Base-by-base conservation (phyloP, 345 rosid genomes). In the Crucihimalaya himalaica region DNA sequence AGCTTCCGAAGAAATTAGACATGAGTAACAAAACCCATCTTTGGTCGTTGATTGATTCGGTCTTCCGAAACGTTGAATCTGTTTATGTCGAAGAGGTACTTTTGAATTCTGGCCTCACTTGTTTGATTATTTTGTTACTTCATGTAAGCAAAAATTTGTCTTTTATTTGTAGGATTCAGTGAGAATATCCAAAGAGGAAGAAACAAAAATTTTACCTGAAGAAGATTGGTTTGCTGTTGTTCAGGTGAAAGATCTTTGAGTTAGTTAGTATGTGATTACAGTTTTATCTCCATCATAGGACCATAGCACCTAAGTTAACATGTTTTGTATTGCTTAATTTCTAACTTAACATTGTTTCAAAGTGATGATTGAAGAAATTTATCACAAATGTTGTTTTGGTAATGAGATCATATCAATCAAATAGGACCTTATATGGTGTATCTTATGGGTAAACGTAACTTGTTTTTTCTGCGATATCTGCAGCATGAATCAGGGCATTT, bases 401-500 rank as follows among this genome's bases (percentile, higher is more conserved):
- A 5, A 45, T 63, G 1, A 16, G 15, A 25, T n/a, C 7, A 1
- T 34, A 34, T 11, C 8, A 58, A 16, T 18, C 3, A 54, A 54
- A 54, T 15, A 11, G 11, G 15, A 50, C 43, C 6, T 39, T 52
- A 25, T 5, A 32, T 53, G 5, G 20, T 45, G 34, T 52, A 53
- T 45, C 45, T 10, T 11, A 51, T 51, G 4, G 4, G 1, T 8
- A 11, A 8, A 18, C 0, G 1, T 16, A 40, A 2, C n/a, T 10
- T 39, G 14, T 3, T 18, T 45, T 1, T 58, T 63, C 1, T 74
- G 35, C 9, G 14, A 37, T 4, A 18, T 19, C 6, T 62, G 67
- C 79, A 84, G 86, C 93, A 86, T 56, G 88, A 88, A 81, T 88
- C 94, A 1, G 89, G 89, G 4, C 91, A 85, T 80, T 85, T 89